Evolutionary conservation across 164 flowering plant genomes (phyloP), one percentile per base, ranked within the genome.

Genomic region (Dillenia suffruticosa): DNA sequence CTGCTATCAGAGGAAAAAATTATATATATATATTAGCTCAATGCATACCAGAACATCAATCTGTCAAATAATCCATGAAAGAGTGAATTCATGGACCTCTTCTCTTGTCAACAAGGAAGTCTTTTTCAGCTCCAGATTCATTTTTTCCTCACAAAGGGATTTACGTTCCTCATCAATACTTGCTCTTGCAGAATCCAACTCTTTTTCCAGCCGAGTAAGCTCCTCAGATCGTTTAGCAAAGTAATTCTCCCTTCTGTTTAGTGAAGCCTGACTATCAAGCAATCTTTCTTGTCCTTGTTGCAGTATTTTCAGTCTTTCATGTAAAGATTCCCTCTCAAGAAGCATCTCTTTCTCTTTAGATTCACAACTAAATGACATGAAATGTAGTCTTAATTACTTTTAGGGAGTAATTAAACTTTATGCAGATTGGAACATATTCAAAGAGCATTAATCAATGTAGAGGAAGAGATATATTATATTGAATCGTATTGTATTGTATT

Each of bases 181-280:
- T 12, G 55, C 66, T 76, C 78, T 90, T 46, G 76, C 60, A 43
- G 74, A 73, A 62, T 84, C 87, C 67, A 89, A 63, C 65, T 88
- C 89, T 72, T 85, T 88, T 57, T 82, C 90, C 45, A 75, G 72
- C 40, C 59, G 76, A 64, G 59, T 74, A 54, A 95, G 64, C 44
- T 88, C 84, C 70, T 81, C 80, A 64, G 88, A 74, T 73, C 72
- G 79, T 54, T 55, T 73, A 44, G 76, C 76, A 45, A 88, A 68
- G 59, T 74, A 74, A 8, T 85, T 90, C 69, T 95, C 99, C 67
- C 96, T 78, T 69, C 86, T 84, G 67, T 81, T 89, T 49, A 91
- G 77, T 63, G 72, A 74, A 62, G 87, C 73, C 78, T 89, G 93
- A 10, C 74, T 81, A 52, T 85, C 90, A 66, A 88, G 83, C 65